phyloP scores from a whole-genome alignment of 2,329 filamentous ascomycete genomes.

The Pseudovirgaria hyperparasitica region DNA sequence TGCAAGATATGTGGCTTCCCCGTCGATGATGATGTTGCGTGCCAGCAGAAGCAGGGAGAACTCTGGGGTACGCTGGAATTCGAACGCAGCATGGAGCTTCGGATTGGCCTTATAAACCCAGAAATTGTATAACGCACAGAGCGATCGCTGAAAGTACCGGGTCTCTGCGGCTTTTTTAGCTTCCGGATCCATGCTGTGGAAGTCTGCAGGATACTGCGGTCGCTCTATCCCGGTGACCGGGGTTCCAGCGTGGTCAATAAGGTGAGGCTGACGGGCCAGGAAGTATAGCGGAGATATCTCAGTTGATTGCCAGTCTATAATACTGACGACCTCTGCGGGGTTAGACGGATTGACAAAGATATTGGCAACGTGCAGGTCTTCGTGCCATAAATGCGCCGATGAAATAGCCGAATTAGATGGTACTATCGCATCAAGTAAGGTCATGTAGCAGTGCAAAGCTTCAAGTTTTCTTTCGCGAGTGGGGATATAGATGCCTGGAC shows the following conservation, averaged over 20 bases:
- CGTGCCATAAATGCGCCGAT: conserved; percentile 20
- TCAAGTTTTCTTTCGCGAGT: conserved; percentile 19
- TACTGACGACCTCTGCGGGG: conserved; percentile 16
- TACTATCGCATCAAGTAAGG: conserved; percentile 14
- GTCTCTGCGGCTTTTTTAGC: conserved; percentile 12
- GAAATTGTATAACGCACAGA: conserved; percentile 16
- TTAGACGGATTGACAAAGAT: conserved; percentile 21
- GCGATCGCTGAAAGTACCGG: conserved; percentile 16
- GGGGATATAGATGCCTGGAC: conserved; percentile 24
- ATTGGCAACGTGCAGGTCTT: conserved; percentile 26
- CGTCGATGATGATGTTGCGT: conserved; percentile 21
- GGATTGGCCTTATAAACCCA: conserved; percentile 12
- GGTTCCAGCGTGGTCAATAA: conserved; percentile 23
- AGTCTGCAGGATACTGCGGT: conserved; percentile 12
- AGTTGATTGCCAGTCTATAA: conserved; percentile 25
- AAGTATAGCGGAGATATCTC: conserved; percentile 23
- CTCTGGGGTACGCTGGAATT: conserved; percentile 16
- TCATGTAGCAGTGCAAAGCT: conserved; percentile 17
- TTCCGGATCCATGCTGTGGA: conserved; percentile 10
- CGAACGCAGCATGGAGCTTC: conserved; percentile 15
- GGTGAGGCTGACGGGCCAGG: conserved; percentile 18
- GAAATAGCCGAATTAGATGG: conserved; percentile 13
- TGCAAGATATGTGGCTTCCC: conserved; percentile 16
- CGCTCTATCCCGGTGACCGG: conserved; percentile 12
- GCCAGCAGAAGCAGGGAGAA: conserved; percentile 18